These are phyloP conservation scores for Diplocarpon rosae DNA, from an alignment of 2,329 filamentous ascomycete genomes.

Conservation along the genomic window DNA sequence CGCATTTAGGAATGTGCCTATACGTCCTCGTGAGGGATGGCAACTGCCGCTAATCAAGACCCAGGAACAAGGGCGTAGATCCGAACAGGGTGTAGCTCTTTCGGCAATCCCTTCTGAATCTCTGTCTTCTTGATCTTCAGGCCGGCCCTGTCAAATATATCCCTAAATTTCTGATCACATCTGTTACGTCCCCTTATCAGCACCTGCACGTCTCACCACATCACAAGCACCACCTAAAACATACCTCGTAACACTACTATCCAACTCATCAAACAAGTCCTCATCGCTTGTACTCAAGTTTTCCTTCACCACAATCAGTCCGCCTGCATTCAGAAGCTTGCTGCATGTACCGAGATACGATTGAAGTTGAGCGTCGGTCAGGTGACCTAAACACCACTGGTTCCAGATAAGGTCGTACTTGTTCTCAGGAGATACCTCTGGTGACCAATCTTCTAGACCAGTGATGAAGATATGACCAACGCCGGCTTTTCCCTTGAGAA, in stretches of 20 bases:
- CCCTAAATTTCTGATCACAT: slow-evolving; percentile 59
- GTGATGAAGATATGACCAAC: slow-evolving; percentile 55
- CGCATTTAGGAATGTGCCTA: too few relatives aligned
- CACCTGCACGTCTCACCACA: background rate
- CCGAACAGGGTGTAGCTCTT: slow-evolving; percentile 57
- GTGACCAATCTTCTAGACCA: slow-evolving; percentile 64
- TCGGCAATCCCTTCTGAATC: slow-evolving; percentile 55
- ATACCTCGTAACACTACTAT: slow-evolving; percentile 66
- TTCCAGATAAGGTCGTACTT: slow-evolving; percentile 77
- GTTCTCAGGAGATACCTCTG: slow-evolving; percentile 27
- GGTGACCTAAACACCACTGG: slow-evolving; percentile 82
- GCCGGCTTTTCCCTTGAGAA: slow-evolving; percentile 45
- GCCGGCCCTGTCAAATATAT: slow-evolving; percentile 58
- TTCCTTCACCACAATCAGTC: slow-evolving; percentile 67
- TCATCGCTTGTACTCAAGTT: slow-evolving; percentile 50
- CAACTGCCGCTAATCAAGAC: background rate
- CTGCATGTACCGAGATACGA: slow-evolving; percentile 54
- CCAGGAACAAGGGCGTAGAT: slow-evolving; percentile 55
- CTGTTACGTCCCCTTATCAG: slow-evolving; percentile 30
- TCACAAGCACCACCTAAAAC: background rate
- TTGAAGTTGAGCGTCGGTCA: slow-evolving; percentile 64
- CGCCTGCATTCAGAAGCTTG: slow-evolving; percentile 38
- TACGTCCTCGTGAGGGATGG: too few relatives aligned
- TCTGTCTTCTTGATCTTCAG: slow-evolving; percentile 60
- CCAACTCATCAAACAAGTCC: slow-evolving; percentile 65